Evolutionary conservation across 2,329 filamentous ascomycete species (phyloP).

Genomic region (Talaromyces verruculosus): DNA sequence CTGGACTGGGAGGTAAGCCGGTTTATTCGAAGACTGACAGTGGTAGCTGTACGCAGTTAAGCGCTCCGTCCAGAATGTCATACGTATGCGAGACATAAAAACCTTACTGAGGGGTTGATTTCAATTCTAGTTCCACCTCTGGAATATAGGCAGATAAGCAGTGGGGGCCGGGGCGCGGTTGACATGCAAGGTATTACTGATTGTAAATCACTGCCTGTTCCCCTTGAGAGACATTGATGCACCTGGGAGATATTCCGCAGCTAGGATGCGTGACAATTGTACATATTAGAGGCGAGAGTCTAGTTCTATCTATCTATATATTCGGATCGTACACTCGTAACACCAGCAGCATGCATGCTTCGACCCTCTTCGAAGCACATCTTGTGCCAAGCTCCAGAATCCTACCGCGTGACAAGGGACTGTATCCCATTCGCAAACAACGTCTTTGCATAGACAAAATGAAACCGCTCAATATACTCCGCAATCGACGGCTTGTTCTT

Average conservation of each 20-base stretch:
- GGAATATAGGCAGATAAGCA: not conserved
- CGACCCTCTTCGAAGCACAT: not conserved
- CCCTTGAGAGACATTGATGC: not conserved
- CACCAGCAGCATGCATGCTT: not conserved
- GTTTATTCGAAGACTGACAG: not conserved
- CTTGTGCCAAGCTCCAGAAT: not conserved
- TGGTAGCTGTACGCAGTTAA: not conserved
- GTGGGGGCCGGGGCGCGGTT: not conserved
- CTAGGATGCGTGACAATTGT: not conserved
- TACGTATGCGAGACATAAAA: not conserved
- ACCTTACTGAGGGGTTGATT: not conserved
- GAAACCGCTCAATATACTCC: slow-evolving; percentile 19
- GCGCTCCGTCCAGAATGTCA: not conserved
- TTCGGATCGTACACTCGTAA: not conserved
- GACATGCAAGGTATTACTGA: slow-evolving; percentile 5
- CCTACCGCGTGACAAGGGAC: not conserved
- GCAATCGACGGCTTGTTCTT: slow-evolving; percentile 19
- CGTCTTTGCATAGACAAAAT: slow-evolving; percentile 21
- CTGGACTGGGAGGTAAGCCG: not conserved
- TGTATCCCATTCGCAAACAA: slow-evolving; percentile 23
- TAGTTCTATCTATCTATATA: not conserved
- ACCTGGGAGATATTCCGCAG: not conserved
- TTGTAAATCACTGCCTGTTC: not conserved
- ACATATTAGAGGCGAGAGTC: slow-evolving; percentile 1
- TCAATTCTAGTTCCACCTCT: not conserved